Percentiles rank a stretch among this genome's conserved stretches.
Evolutionary conservation across 306 rosid species (phyloP).

Genomic region (Gillenia trifoliata): DNA sequence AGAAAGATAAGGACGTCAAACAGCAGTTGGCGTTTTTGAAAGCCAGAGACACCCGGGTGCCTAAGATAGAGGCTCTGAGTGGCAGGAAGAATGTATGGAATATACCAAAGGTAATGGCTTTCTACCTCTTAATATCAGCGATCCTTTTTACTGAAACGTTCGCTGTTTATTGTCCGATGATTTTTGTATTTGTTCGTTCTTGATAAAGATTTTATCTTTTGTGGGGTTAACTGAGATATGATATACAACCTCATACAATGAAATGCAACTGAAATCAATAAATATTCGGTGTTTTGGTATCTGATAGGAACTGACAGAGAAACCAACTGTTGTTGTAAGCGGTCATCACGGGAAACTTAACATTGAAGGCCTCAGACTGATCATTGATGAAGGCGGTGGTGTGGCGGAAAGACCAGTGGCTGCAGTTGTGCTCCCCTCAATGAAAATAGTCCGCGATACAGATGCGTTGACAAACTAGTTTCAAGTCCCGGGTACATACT

Average conservation of each 20-base stretch:
- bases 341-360: conserved; percentile 90
- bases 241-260: neutral
- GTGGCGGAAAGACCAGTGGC: conserved; percentile 53
- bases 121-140: conserved; percentile 3
- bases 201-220: neutral
- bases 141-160: neutral
- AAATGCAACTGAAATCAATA: conserved; percentile 6
- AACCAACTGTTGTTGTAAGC: conserved; percentile 60
- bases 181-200: neutral
- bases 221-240: neutral
- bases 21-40: conserved; percentile 64
- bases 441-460: conserved; percentile 63
- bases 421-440: conserved; percentile 72
- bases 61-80: conserved; percentile 60
- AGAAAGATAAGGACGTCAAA: conserved; percentile 52
- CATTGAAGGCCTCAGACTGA: conserved; percentile 62
- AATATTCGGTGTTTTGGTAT: conserved; percentile 3
- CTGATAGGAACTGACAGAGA: conserved; percentile 50
- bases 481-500: conserved; percentile 2
- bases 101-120: conserved; percentile 65
- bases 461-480: conserved; percentile 43
- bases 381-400: conserved; percentile 86
- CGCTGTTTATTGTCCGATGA: neutral
- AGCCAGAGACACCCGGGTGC: conserved; percentile 58
- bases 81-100: conserved; percentile 77